These are phyloP conservation scores for Glycyrrhiza uralensis DNA, from an alignment of 306 rosid species.

Conservation along the genomic window DNA sequence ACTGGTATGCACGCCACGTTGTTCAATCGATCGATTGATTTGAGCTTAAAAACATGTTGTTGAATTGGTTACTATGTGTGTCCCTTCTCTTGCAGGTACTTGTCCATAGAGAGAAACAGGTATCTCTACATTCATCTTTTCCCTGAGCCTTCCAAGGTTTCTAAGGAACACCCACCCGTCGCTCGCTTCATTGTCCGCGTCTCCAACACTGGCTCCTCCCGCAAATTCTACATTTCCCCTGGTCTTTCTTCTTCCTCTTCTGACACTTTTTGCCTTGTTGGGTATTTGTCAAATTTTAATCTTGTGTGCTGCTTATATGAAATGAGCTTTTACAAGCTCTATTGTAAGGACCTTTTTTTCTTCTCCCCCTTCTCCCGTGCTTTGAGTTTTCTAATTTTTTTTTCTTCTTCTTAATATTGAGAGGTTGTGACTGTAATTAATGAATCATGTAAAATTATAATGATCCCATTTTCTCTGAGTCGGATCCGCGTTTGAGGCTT, in stretches of 20 bases:
- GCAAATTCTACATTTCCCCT: conserved; percentile 60
- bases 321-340: not conserved
- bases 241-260: conserved; percentile 29
- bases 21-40: not conserved
- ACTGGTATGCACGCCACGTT: conserved; percentile 48
- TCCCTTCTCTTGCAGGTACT: conserved; percentile 49
- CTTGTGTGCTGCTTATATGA: not conserved
- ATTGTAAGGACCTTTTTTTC: not conserved
- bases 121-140: conserved; percentile 63
- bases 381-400: not conserved
- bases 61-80: not conserved
- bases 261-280: too few species aligned
- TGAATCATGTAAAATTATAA: not conserved
- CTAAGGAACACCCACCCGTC: conserved; percentile 80
- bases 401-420: not conserved
- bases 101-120: conserved; percentile 72
- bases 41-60: not conserved
- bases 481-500: not conserved
- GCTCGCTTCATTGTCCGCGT: conserved; percentile 77
- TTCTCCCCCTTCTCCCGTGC: too few species aligned
- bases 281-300: not conserved
- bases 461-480: not conserved
- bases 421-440: not conserved
- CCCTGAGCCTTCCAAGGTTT: conserved; percentile 64
- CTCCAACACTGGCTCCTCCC: conserved; percentile 48